These are phyloP conservation scores for Pyrenochaeta sp. DNA, from an alignment of 2,329 filamentous ascomycete genomes.

Conservation along the genomic window DNA sequence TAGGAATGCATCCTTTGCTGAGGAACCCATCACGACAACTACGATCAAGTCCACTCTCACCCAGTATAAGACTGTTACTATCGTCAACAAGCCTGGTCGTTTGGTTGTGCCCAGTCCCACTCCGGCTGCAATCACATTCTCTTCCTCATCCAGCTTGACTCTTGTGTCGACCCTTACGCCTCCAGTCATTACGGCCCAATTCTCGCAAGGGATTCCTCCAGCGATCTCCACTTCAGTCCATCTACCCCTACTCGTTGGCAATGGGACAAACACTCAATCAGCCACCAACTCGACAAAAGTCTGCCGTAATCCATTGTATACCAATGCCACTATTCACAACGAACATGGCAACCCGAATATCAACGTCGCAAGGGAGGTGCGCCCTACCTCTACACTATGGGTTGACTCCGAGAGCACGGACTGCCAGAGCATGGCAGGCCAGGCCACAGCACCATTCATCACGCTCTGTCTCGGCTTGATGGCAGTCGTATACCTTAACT, in stretches of 20 bases:
- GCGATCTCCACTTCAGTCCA: constrained; percentile 2
- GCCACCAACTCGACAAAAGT: constrained; percentile 2
- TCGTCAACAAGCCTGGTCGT: constrained; percentile 1
- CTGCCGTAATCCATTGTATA: constrained; percentile 10
- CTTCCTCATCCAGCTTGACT: no score
- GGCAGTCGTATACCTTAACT: constrained; percentile 11
- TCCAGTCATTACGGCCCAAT: background rate
- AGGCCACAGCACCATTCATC: constrained; percentile 7
- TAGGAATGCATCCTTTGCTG: constrained; percentile 1
- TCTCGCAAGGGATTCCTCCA: background rate
- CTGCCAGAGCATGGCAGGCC: constrained; percentile 6
- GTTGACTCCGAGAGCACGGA: background rate
- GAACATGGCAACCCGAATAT: constrained; percentile 13
- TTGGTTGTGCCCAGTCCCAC: background rate
- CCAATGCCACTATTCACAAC: constrained; percentile 12
- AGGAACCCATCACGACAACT: constrained; percentile 21
- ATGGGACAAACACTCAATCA: background rate
- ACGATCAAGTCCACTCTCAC: constrained; percentile 24
- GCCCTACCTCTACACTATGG: background rate
- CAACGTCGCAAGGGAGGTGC: constrained; percentile 8
- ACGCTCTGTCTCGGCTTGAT: constrained; percentile 12
- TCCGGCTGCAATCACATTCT: background rate
- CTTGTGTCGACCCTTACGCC: background rate
- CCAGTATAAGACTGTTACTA: constrained; percentile 16
- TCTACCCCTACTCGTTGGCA: background rate